These are phyloP conservation scores for Aureobasidium sp. DNA, from an alignment of 2,329 filamentous ascomycete species.

Conservation along the genomic window DNA sequence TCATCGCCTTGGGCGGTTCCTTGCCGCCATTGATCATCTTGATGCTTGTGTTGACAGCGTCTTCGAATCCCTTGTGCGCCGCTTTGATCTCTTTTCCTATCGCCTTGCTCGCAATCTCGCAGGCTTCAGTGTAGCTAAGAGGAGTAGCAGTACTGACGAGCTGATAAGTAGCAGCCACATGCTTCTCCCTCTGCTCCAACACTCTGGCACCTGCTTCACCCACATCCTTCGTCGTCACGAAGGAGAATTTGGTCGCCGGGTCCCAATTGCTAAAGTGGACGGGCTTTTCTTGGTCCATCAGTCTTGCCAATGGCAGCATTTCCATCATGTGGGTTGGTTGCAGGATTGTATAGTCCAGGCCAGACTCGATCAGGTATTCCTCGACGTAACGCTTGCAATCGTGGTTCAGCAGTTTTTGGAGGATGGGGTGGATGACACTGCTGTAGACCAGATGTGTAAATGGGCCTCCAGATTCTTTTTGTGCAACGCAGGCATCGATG, in stretches of 20 bases:
- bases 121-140: constrained; percentile 20
- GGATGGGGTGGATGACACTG: constrained; percentile 28
- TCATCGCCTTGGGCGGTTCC: constrained; percentile 7
- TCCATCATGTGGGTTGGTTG: constrained; percentile 33
- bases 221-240: constrained; percentile 24
- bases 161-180: constrained; percentile 26
- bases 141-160: constrained; percentile 20
- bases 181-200: constrained; percentile 23
- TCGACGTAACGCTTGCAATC: constrained; percentile 31
- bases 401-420: constrained; percentile 33
- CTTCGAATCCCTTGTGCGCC: constrained; percentile 18
- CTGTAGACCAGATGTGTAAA: constrained; percentile 32
- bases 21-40: constrained; percentile 16
- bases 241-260: constrained; percentile 22
- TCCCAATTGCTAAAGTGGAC: constrained; percentile 21
- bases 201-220: constrained; percentile 23
- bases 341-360: constrained; percentile 30
- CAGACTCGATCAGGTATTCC: constrained; percentile 30
- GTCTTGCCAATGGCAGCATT: constrained; percentile 21
- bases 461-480: constrained; percentile 17
- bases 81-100: constrained; percentile 25
- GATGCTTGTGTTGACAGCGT: constrained; percentile 18
- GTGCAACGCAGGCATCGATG: constrained; percentile 29
- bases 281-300: constrained; percentile 19
- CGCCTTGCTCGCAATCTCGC: constrained; percentile 19